Conservation (phyloP, 108 stramenopile species). For the Cyclotella choctawhatcheeana region DNA sequence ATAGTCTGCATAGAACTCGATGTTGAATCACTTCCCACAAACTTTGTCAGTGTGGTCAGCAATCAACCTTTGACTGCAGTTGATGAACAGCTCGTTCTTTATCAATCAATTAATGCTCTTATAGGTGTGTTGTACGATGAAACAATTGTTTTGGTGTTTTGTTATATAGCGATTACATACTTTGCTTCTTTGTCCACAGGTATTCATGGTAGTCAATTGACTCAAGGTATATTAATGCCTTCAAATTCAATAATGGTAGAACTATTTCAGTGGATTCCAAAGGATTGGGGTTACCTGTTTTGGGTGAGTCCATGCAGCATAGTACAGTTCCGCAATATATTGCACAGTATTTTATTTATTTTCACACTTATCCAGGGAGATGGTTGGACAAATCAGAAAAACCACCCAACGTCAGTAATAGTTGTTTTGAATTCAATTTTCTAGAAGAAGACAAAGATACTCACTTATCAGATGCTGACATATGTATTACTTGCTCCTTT, state of each 20-base stretch:
- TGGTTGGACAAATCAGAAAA: slow-evolving; percentile 19
- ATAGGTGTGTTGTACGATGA: too few relatives aligned
- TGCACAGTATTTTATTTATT: too few relatives aligned
- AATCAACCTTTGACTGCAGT: slow-evolving; percentile 13
- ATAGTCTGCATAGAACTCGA: slow-evolving; percentile 45
- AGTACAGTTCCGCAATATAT: too few relatives aligned
- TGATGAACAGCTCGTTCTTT: slow-evolving; percentile 32
- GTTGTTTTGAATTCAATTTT: neutral
- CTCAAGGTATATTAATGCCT: slow-evolving; percentile 46
- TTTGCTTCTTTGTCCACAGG: slow-evolving; percentile 43
- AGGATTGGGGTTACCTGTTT: slow-evolving; percentile 3
- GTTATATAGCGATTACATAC: too few relatives aligned
- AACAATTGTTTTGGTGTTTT: too few relatives aligned
- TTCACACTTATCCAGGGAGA: too few relatives aligned
- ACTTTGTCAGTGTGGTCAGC: slow-evolving; percentile 6
- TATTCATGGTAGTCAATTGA: slow-evolving; percentile 53
- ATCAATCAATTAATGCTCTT: slow-evolving; percentile 45
- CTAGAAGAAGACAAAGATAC: too few relatives aligned
- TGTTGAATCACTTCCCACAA: slow-evolving; percentile 30
- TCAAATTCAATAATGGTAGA: slow-evolving; percentile 39
- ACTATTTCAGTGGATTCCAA: slow-evolving; percentile 41
- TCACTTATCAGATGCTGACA: neutral
- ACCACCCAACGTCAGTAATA: slow-evolving; percentile 21
- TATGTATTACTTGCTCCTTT: neutral
- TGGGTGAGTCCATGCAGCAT: too few relatives aligned